These are phyloP conservation scores for Claviceps cyperi DNA, from an alignment of 2,329 filamentous ascomycete species.

Conservation along the genomic window DNA sequence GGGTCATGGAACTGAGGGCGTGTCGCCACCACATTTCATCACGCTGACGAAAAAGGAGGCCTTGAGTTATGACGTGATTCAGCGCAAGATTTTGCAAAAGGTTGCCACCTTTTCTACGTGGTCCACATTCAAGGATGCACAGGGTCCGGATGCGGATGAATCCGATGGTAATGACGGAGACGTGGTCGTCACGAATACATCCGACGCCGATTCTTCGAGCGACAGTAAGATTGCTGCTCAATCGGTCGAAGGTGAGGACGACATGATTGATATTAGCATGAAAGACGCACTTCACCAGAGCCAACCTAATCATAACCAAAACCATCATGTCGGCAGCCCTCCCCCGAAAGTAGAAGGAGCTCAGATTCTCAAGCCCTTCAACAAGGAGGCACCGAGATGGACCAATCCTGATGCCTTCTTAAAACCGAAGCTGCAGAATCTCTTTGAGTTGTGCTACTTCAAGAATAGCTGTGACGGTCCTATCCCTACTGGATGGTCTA, in stretches of 20 bases:
- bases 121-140: slow-evolving; percentile 41
- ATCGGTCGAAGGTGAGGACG: slow-evolving; percentile 79
- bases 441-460: slow-evolving; percentile 67
- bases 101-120: slow-evolving; percentile 64
- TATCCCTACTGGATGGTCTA: slow-evolving; percentile 57
- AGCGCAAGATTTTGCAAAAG: slow-evolving; percentile 65
- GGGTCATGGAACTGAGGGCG: slow-evolving; percentile 16
- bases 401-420: slow-evolving; percentile 42
- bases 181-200: slow-evolving; percentile 49
- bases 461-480: slow-evolving; percentile 34
- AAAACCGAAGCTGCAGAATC: slow-evolving; percentile 45
- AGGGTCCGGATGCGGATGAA: slow-evolving; percentile 26
- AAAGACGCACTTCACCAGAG: slow-evolving; percentile 35
- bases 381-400: slow-evolving; percentile 36
- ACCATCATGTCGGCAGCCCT: slow-evolving; percentile 2
- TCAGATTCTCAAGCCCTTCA: slow-evolving; percentile 31
- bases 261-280: slow-evolving; percentile 83
- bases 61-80: slow-evolving; percentile 51
- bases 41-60: slow-evolving; percentile 61
- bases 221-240: slow-evolving; percentile 59
- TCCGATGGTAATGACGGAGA: slow-evolving; percentile 50
- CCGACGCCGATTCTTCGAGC: slow-evolving; percentile 50
- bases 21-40: slow-evolving; percentile 52
- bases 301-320: not conserved
- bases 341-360: slow-evolving; percentile 11